phyloP scores from a whole-genome alignment of 164 flowering plant species.

The Magnolia sinica region DNA sequence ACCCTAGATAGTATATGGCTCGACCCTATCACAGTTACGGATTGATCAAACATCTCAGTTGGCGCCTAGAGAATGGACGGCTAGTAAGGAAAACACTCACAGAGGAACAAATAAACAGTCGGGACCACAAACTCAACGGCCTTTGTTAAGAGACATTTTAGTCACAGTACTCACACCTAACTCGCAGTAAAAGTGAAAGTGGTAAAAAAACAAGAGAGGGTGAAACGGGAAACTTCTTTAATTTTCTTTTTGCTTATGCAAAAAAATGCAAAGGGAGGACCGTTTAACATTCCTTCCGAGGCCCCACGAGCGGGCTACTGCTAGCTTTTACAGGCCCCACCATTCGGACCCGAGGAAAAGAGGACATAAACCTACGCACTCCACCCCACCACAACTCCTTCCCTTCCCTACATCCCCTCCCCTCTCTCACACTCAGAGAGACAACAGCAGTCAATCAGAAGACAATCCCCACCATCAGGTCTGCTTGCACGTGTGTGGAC shows the following conservation, averaged over 20 bases:
- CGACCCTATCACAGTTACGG: no score
- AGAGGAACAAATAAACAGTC: not conserved
- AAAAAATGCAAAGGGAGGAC: not conserved
- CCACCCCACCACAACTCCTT: not conserved
- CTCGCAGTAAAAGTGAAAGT: not conserved
- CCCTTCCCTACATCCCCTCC: not conserved
- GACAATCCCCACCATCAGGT: not conserved
- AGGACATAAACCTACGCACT: not conserved
- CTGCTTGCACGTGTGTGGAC: slow-evolving; percentile 2
- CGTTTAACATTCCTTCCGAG: slow-evolving; percentile 26
- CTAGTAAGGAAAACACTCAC: not conserved
- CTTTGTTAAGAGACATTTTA: not conserved
- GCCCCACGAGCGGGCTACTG: slow-evolving; percentile 26
- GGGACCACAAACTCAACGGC: not conserved
- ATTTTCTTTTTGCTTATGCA: not conserved
- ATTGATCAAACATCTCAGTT: no score
- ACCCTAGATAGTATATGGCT: no score
- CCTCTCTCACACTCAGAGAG: not conserved
- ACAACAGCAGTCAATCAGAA: slow-evolving; percentile 11
- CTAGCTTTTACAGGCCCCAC: slow-evolving; percentile 6
- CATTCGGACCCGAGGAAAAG: not conserved
- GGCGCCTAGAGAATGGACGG: no score
- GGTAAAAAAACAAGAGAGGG: no score
- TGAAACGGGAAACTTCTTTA: not conserved
- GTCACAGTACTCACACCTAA: not conserved